phyloP scores from a whole-genome alignment of 176 grass and related monocot genomes.

The Tuctoria greenei region DNA sequence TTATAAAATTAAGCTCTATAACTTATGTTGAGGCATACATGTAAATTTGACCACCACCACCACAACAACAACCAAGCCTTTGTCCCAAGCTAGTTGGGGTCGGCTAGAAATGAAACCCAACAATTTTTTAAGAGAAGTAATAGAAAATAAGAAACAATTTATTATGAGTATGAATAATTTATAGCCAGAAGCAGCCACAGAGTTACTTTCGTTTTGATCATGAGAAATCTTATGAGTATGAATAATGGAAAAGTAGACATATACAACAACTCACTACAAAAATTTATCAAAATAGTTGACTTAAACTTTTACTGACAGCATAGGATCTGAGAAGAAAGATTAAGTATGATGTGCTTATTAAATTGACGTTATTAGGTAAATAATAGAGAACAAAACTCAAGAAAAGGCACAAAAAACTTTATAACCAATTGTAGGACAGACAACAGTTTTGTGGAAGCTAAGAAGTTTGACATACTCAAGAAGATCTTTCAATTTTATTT shows the following conservation, averaged over 20 bases:
- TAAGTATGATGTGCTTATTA: background rate
- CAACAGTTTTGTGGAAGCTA: background rate
- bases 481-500: conserved; percentile 7
- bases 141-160: too few species aligned
- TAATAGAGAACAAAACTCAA: background rate
- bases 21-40: background rate
- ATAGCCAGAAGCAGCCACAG: background rate
- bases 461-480: background rate
- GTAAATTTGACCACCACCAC: background rate
- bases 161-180: background rate
- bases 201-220: background rate
- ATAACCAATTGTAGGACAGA: background rate
- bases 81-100: too few species aligned
- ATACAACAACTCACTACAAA: conserved; percentile 1
- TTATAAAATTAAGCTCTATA: background rate
- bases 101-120: too few species aligned
- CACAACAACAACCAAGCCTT: too few species aligned
- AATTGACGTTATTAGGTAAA: background rate
- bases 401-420: background rate
- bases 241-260: background rate
- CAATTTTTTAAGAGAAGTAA: too few species aligned
- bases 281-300: background rate
- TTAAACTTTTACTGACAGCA: background rate
- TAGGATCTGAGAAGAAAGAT: background rate
- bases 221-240: conserved; percentile 1